These are phyloP conservation scores for Lathyrus aphaca DNA, from an alignment of 306 rosid genomes.

Conservation along the genomic window DNA sequence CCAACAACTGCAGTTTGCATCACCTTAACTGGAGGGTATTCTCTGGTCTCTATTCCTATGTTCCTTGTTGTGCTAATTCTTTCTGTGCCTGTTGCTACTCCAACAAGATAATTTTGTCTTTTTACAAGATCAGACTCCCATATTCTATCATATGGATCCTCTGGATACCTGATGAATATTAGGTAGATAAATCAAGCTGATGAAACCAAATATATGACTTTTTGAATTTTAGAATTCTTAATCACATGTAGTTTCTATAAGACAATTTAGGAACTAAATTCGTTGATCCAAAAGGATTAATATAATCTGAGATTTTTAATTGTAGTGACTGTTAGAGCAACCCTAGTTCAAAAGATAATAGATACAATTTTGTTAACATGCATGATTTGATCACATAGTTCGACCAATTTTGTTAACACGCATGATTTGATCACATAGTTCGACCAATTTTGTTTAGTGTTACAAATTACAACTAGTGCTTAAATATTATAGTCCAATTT, in stretches of 20 bases:
- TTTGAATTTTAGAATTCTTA: neutral
- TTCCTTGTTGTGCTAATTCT: constrained; percentile 69
- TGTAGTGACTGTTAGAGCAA: neutral
- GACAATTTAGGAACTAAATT: neutral
- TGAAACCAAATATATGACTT: neutral
- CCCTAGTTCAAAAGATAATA: neutral
- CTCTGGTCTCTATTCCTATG: constrained; percentile 64
- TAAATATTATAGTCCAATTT: neutral
- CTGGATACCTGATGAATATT: constrained; percentile 81
- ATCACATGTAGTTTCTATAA: neutral
- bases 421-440: neutral
- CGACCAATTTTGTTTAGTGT: neutral
- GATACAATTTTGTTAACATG: neutral
- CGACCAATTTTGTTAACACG: neutral
- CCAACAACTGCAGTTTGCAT: constrained; percentile 94
- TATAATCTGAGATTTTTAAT: neutral
- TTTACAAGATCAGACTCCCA: constrained; percentile 90
- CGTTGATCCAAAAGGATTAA: neutral
- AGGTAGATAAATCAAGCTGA: neutral
- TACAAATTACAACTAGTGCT: neutral
- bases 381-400: neutral
- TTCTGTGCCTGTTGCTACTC: constrained; percentile 88
- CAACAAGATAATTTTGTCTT: constrained; percentile 90
- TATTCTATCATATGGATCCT: constrained; percentile 96
- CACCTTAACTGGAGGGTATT: constrained; percentile 79